Conservation (phyloP, 1,284 basidiomycete species). For the Prillingera fragicola region DNA sequence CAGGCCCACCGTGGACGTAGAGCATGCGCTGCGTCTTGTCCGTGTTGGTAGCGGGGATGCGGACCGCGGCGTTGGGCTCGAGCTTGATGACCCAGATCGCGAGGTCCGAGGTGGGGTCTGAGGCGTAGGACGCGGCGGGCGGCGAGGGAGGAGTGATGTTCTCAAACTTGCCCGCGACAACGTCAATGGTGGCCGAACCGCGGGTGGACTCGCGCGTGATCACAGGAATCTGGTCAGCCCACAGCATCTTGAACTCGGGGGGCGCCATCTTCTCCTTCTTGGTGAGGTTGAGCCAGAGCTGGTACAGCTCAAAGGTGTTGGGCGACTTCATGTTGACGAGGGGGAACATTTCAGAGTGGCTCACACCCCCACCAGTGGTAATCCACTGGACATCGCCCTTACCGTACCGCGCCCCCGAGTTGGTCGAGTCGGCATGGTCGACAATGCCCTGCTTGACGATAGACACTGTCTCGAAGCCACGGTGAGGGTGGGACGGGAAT, state of each 20-base stretch:
- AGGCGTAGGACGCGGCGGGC: conserved; percentile 7
- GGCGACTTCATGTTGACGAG: conserved; percentile 5
- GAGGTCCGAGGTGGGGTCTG: conserved; percentile 14
- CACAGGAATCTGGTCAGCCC: conserved; percentile 13
- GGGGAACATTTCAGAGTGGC: conserved; percentile 19
- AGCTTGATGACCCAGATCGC: conserved; percentile 16
- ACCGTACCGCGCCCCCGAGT: conserved; percentile 12
- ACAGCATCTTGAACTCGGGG: conserved; percentile 17
- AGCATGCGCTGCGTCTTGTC: conserved; percentile 11
- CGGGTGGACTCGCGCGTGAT: background rate
- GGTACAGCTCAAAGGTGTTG: conserved; percentile 16
- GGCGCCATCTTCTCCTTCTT: conserved; percentile 7
- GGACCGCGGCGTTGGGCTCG: conserved; percentile 9
- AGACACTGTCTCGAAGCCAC: conserved; percentile 13
- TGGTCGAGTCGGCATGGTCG: conserved; percentile 16
- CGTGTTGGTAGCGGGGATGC: conserved; percentile 9
- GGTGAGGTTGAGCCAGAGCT: conserved; percentile 18
- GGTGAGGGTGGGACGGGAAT: conserved; percentile 16
- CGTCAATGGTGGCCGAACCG: conserved; percentile 1
- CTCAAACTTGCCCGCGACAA: conserved; percentile 11
- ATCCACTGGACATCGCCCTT: conserved; percentile 20
- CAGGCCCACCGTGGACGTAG: conserved; percentile 12
- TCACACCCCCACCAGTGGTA: conserved; percentile 14
- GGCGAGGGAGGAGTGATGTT: conserved; percentile 4
- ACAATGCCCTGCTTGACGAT: conserved; percentile 3